Percentiles rank a stretch among this genome's conserved stretches.
phyloP scores from a whole-genome alignment of 2,329 filamentous ascomycete genomes.

The Colletotrichum phormii region DNA sequence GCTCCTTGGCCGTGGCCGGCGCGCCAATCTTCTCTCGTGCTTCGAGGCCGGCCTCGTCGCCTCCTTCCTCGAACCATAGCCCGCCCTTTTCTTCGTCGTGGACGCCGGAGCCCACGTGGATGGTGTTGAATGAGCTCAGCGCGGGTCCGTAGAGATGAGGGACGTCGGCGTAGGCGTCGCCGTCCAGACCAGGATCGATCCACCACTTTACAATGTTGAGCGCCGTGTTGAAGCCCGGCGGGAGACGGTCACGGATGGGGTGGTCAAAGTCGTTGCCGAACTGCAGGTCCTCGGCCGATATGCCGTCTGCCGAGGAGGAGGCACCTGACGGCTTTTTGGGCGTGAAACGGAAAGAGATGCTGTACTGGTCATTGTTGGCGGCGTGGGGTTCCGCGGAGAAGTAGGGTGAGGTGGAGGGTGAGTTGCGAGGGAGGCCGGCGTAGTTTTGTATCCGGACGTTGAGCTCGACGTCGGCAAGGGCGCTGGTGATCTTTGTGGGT shows the following conservation, averaged over 20 bases:
- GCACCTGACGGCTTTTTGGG: slow-evolving; percentile 63
- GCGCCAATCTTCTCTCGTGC: slow-evolving; percentile 59
- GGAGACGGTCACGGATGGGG: slow-evolving; percentile 86
- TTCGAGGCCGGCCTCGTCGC: slow-evolving; percentile 65
- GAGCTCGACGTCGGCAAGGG: slow-evolving; percentile 74
- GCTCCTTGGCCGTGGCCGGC: slow-evolving; percentile 62
- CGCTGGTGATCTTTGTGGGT: slow-evolving; percentile 71
- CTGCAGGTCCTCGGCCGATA: slow-evolving; percentile 79
- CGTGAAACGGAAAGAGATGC: slow-evolving; percentile 81
- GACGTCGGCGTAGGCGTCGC: slow-evolving; percentile 87
- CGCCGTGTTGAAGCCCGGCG: slow-evolving; percentile 86
- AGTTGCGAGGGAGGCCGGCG: slow-evolving; percentile 76
- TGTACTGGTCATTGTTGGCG: slow-evolving; percentile 81
- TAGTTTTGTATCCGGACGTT: slow-evolving; percentile 79
- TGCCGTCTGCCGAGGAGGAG: slow-evolving; percentile 52
- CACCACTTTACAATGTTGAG: slow-evolving; percentile 89
- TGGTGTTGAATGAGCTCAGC: slow-evolving; percentile 81
- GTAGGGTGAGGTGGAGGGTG: slow-evolving; percentile 79
- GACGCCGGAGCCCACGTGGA: slow-evolving; percentile 72
- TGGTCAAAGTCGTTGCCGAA: slow-evolving; percentile 97
- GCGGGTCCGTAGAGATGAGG: slow-evolving; percentile 90
- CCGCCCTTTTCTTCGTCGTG: slow-evolving; percentile 61
- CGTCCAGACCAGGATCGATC: slow-evolving; percentile 91
- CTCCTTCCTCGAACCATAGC: slow-evolving; percentile 74
- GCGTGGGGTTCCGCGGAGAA: slow-evolving; percentile 78